A percentile compares a stretch with the other conserved stretches of the same genome.
These are phyloP conservation scores for Fragaria iinumae DNA, from an alignment of 306 rosid genomes.

Conservation along the genomic window DNA sequence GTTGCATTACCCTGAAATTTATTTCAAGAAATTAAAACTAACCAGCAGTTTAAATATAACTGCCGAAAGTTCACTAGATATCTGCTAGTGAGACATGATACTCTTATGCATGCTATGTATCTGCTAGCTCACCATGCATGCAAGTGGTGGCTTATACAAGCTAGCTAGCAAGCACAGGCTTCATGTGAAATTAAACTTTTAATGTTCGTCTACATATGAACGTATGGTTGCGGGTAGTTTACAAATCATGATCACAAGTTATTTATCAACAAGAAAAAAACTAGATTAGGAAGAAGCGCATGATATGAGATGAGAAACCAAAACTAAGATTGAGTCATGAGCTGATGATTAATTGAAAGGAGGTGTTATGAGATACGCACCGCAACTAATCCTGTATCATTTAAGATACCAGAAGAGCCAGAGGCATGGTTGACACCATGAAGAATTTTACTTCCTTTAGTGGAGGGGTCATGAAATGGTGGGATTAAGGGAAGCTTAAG, in stretches of 20 bases:
- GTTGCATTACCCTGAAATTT: conserved; percentile 36
- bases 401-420: conserved; percentile 47
- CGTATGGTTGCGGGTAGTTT: not conserved
- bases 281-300: not conserved
- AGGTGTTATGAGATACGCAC: conserved; percentile 12
- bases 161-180: not conserved
- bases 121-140: not conserved
- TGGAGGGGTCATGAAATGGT: conserved; percentile 30
- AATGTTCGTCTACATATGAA: not conserved
- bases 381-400: conserved; percentile 37
- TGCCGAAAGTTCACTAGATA: too few relatives aligned
- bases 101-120: not conserved
- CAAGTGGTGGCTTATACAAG: not conserved
- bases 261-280: not conserved
- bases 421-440: conserved; percentile 53
- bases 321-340: not conserved
- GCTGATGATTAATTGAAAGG: too few relatives aligned
- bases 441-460: conserved; percentile 35
- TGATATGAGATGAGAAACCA: not conserved
- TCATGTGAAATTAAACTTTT: not conserved
- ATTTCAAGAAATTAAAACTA: not conserved
- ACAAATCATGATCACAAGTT: not conserved
- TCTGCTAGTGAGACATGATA: not conserved
- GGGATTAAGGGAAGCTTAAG: conserved; percentile 17
- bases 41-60: not conserved